Evolutionary conservation across 2,329 filamentous ascomycete genomes (phyloP), one percentile per base, ranked within the genome.

Genomic region (Tolypocladium cylindrosporum): DNA sequence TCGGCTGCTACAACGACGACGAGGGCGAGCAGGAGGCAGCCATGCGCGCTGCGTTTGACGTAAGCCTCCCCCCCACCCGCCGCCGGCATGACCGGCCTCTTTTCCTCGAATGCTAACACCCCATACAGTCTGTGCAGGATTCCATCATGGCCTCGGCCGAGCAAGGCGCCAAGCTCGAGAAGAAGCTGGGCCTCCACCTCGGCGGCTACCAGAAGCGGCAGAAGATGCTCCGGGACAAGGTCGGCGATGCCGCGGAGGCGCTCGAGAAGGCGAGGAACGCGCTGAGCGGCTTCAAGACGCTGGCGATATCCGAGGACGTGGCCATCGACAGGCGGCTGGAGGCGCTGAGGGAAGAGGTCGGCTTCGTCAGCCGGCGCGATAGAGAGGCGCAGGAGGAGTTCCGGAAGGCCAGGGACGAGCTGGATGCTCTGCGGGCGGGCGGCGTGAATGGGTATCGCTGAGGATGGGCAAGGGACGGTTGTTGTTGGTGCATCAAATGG

Each of bases 311-410:
- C 0, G 94, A 99, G 71, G 85, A 93, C 61, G 86, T 86, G 6
- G 89, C 88, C 0, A 80, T 97, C 59, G 77, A 79, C 52, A 81
- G 85, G 57, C 81, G 94, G 37, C 75, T 97, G 56, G 89, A 88
- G 63, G 79, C 80, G 13, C 74, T 97, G 58, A 83, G 91, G 55
- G 87, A 89, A n/a, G 91, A 97, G 71, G 91, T 96, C 27, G 82
- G 79, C 8, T 90, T 89, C 65, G 82, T 97, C 11, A 89, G 85
- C 64, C 84, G 84, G 65, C 80, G 93, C 61, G 93, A 97, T 76
- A 81, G 92, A 59, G 91, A 97, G 74, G 91, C 91, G 8, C 94
- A 99, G 74, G 91, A 97, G 62, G 71, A 88, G 66, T 99, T 94
- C 70, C 82, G 89, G 65, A 77, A 75, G 62, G 83, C 85, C 59